Conservation (phyloP, 139 green algal genomes). For the Closterium sp. region DNA sequence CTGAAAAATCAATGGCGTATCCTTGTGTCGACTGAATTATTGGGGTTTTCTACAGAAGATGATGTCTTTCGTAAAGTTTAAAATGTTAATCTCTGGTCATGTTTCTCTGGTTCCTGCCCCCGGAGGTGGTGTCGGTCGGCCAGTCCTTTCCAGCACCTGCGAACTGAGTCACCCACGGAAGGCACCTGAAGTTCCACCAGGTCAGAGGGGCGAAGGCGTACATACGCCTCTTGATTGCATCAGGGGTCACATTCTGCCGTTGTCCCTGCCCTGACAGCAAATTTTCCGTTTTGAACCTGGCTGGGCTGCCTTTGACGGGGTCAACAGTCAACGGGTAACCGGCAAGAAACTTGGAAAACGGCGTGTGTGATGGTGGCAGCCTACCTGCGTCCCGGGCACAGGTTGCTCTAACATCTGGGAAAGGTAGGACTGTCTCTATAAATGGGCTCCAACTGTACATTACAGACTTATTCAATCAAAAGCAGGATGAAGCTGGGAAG, state of each 20-base stretch:
- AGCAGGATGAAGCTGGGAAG: too few species aligned
- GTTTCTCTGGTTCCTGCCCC: background rate
- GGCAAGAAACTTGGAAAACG: background rate
- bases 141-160: background rate
- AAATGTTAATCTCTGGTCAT: background rate
- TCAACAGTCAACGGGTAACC: background rate
- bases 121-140: background rate
- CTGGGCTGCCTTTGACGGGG: background rate
- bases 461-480: too few species aligned
- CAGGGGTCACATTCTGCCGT: background rate
- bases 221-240: too few species aligned
- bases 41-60: background rate
- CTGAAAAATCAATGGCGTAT: too few species aligned
- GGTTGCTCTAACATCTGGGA: background rate
- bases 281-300: background rate
- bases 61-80: background rate
- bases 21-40: too few species aligned
- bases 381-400: background rate
- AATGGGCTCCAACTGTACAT: too few species aligned
- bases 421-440: background rate
- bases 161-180: background rate
- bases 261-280: background rate
- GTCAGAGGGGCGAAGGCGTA: background rate
- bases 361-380: background rate
- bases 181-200: background rate